A percentile compares a stretch with the other conserved stretches of the same genome.
These are phyloP conservation scores for Echium plantagineum DNA, from an alignment of 257 asterid species.

Conservation along the genomic window DNA sequence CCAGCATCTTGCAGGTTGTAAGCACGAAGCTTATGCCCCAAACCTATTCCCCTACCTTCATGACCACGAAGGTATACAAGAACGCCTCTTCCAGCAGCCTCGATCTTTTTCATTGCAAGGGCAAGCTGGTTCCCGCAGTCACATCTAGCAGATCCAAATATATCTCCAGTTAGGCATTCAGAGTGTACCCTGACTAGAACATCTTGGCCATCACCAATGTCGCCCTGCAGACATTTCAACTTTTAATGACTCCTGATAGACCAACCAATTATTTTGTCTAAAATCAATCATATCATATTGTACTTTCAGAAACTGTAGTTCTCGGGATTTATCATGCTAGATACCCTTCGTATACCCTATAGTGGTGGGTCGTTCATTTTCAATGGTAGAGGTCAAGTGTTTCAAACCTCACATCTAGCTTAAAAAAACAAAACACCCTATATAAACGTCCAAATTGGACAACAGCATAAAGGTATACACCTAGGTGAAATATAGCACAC, in stretches of 20 bases:
- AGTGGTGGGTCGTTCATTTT: too few species aligned
- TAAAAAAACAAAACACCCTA: too few species aligned
- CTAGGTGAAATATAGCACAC: background rate
- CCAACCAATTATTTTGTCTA: background rate
- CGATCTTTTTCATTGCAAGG: conserved; percentile 21
- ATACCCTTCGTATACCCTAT: too few species aligned
- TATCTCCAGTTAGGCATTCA: conserved; percentile 22
- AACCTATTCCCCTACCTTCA: conserved; percentile 24
- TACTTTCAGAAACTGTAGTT: too few species aligned
- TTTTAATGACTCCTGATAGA: background rate
- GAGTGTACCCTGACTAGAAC: conserved; percentile 23
- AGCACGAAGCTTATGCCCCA: conserved; percentile 27
- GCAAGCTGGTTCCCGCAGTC: conserved; percentile 20
- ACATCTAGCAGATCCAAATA: conserved; percentile 23
- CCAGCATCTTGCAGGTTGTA: conserved; percentile 21
- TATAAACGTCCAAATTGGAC: too few species aligned
- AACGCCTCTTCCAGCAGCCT: conserved; percentile 19
- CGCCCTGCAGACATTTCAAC: conserved; percentile 10
- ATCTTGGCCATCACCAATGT: conserved; percentile 15
- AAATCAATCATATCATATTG: background rate
- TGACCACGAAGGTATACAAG: conserved; percentile 19
- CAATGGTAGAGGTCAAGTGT: too few species aligned
- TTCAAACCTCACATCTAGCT: too few species aligned
- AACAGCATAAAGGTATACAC: background rate
- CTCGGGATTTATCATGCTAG: too few species aligned